These are phyloP conservation scores for Echinosophora koreensis DNA, from an alignment of 306 rosid species.

Conservation along the genomic window DNA sequence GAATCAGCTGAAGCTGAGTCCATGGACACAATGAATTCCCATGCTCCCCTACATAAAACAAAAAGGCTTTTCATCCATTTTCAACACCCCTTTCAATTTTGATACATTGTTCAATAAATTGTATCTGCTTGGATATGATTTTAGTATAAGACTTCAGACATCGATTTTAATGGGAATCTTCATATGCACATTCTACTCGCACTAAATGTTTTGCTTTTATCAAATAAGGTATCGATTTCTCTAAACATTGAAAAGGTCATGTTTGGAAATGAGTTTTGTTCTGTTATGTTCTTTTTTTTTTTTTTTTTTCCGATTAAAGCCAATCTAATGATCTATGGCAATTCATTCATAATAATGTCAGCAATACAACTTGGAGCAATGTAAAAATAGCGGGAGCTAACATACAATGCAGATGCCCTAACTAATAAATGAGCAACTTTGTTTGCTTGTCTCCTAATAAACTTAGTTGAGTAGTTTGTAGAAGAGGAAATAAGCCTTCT, in stretches of 20 bases:
- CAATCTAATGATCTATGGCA: too few species aligned
- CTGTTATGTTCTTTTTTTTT: too few species aligned
- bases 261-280: neutral
- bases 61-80: slow-evolving; percentile 6
- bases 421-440: too few species aligned
- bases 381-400: too few species aligned
- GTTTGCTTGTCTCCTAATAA: too few species aligned
- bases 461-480: too few species aligned
- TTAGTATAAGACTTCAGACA: slow-evolving; percentile 31
- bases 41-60: neutral
- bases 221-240: neutral
- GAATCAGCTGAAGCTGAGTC: slow-evolving; percentile 68
- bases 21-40: slow-evolving; percentile 52
- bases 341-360: too few species aligned
- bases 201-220: neutral
- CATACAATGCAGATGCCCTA: too few species aligned
- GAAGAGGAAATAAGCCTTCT: too few species aligned
- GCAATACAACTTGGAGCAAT: too few species aligned
- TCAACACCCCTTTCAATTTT: slow-evolving; percentile 59
- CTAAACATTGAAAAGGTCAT: neutral
- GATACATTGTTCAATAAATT: slow-evolving; percentile 54
- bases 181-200: slow-evolving; percentile 15
- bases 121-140: slow-evolving; percentile 66
- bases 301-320: too few species aligned
- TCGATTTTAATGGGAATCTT: too few species aligned